These are phyloP conservation scores for Rhododendron henanense DNA, from an alignment of 148 eudicot species.

Conservation along the genomic window DNA sequence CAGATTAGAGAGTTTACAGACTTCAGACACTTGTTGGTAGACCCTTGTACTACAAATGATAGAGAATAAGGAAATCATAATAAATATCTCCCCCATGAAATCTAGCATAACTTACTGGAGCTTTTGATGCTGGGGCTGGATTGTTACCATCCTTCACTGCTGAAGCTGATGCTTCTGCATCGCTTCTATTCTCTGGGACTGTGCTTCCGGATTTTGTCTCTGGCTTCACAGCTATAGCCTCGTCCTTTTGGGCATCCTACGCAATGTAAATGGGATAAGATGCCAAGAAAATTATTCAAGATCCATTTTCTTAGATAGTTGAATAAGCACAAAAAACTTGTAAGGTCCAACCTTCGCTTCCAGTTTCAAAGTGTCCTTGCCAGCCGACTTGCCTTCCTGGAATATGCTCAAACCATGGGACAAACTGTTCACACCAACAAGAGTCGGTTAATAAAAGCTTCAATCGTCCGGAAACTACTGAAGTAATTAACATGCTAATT, in stretches of 20 bases:
- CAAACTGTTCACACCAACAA: constrained; percentile 46
- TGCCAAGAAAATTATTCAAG: not conserved
- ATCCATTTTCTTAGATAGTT: not conserved
- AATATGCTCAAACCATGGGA: constrained; percentile 81
- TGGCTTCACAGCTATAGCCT: constrained; percentile 30
- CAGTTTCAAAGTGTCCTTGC: constrained; percentile 44
- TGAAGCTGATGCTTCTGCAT: constrained; percentile 32
- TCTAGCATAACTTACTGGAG: constrained; percentile 24
- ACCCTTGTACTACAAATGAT: not conserved
- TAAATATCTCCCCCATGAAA: not conserved
- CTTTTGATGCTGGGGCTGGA: constrained; percentile 42
- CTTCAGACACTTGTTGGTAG: not conserved
- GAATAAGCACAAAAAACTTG: constrained; percentile 29
- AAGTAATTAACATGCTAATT: constrained; percentile 10
- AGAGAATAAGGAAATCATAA: not conserved
- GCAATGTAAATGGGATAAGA: constrained; percentile 2
- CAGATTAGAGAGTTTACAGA: not conserved
- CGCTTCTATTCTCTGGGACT: constrained; percentile 37
- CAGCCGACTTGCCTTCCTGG: constrained; percentile 55
- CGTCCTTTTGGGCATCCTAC: constrained; percentile 37
- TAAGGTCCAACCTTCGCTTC: constrained; percentile 42
- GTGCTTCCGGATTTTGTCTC: constrained; percentile 39
- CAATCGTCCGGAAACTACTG: not conserved
- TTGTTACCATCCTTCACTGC: constrained; percentile 33
- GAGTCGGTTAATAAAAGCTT: constrained; percentile 7